These are phyloP conservation scores for Aegilops bicornis DNA, from an alignment of 176 grass and related monocot species.

Conservation along the genomic window DNA sequence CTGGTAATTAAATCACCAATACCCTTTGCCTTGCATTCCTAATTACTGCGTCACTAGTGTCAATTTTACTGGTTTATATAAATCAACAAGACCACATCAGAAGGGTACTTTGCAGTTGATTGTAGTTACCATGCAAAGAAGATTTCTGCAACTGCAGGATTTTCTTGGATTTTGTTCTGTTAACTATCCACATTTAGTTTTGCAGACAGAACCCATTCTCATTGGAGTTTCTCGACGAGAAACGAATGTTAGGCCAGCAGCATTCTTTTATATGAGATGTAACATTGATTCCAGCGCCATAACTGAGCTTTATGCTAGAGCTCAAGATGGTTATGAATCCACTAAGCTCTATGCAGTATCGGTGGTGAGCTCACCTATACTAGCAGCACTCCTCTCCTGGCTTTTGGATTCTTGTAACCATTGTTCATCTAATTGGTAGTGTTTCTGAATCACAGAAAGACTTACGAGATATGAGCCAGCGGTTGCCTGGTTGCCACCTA, in stretches of 20 bases:
- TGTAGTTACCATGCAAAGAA: slow-evolving; percentile 7
- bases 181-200: neutral
- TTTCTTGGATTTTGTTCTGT: neutral
- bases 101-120: neutral
- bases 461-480: slow-evolving; percentile 44
- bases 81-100: neutral
- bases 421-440: neutral
- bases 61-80: neutral
- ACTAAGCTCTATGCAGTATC: slow-evolving; percentile 68
- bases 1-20: slow-evolving; percentile 46
- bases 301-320: slow-evolving; percentile 65
- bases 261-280: slow-evolving; percentile 90
- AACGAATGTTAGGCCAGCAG: slow-evolving; percentile 84
- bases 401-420: neutral
- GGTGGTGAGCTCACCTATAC: slow-evolving; percentile 36
- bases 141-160: neutral
- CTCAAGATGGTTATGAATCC: slow-evolving; percentile 96
- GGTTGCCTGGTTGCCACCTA: slow-evolving; percentile 80
- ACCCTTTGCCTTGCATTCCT: neutral
- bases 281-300: slow-evolving; percentile 41
- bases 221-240: slow-evolving; percentile 82
- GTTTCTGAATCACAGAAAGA: slow-evolving; percentile 56
- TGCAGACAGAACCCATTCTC: slow-evolving; percentile 74
- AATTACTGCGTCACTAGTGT: neutral
- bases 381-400: neutral